Base-by-base conservation (phyloP, 306 rosid species). In the Quercus variabilis region DNA sequence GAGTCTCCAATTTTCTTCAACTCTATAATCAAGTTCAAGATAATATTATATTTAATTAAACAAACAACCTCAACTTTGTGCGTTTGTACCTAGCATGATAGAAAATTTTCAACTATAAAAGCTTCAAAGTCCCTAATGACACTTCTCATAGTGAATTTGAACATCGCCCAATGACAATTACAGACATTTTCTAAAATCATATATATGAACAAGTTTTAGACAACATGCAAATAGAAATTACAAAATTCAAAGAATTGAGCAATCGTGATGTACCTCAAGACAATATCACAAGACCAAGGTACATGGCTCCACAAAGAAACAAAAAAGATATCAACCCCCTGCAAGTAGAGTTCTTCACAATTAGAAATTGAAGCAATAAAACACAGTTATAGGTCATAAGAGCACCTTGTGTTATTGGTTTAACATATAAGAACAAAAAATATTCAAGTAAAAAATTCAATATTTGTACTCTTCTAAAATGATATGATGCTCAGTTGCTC, bases 301-400 rank as follows among this genome's bases (percentile, higher is more conserved):
- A 90, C 86, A 90, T 86, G 28, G 92, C 89, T 62, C 83, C 89
- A 28, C 92, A 86, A 43, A 86, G 91, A 82, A 88, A 88, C 49
- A 71, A 13, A 73, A 88, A 80, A 23, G 94, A 86, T 79, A 90
- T 87, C 3, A 90, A 65, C 14, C 92, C 91, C 94, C 92, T 88
- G 83, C 82, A 77, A 74, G 69, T 11, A 19, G 20, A 80, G 62
- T 74, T 76, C 14, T 51, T 35, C 5, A 57, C 38, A 78, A 30
- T 75, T 30, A 73, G 71, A 60, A 76, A 62, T 30, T 15, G 33
- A 73, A 71, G 19, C 28, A 55, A 3, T 9, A 15, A 67, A 12
- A 56, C 25, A 23, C 6, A 57, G 19, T 71, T 23, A 41, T 49
- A 21, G 55, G 30, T 54, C 69, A 59, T 65, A 35, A 78, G 38